phyloP scores from a whole-genome alignment of 108 stramenopile species.

The Licmophora abbreviata region DNA sequence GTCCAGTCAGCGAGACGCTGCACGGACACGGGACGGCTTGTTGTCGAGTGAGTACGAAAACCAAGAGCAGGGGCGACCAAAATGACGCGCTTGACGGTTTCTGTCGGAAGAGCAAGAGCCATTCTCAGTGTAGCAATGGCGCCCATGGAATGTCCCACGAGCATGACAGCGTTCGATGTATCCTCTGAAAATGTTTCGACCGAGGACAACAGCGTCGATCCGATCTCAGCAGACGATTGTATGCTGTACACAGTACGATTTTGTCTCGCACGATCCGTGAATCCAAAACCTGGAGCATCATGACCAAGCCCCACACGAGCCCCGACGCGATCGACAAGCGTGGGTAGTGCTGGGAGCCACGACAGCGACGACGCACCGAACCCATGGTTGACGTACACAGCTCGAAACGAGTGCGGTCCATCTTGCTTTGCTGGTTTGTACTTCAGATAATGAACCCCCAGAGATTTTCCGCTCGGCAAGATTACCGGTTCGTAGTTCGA shows the following conservation, averaged over 20 bases:
- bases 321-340: slow-evolving; percentile 30
- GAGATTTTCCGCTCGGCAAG: slow-evolving; percentile 11
- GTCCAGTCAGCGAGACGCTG: background rate
- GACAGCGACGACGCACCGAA: slow-evolving; percentile 80
- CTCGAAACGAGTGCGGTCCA: slow-evolving; percentile 12
- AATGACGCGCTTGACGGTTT: slow-evolving; percentile 32
- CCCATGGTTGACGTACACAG: slow-evolving; percentile 68
- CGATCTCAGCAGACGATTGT: slow-evolving; percentile 38
- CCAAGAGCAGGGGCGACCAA: slow-evolving; percentile 68
- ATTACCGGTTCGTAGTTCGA: slow-evolving; percentile 35
- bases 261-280: slow-evolving; percentile 58
- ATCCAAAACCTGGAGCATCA: slow-evolving; percentile 79
- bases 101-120: slow-evolving; percentile 33
- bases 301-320: slow-evolving; percentile 49
- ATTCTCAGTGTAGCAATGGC: slow-evolving; percentile 46
- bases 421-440: slow-evolving; percentile 7
- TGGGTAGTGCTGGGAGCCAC: slow-evolving; percentile 42
- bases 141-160: slow-evolving; percentile 81
- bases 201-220: slow-evolving; percentile 16
- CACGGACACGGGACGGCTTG: too few relatives aligned
- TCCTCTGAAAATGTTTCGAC: background rate
- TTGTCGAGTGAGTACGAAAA: slow-evolving; percentile 1
- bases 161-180: slow-evolving; percentile 19
- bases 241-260: slow-evolving; percentile 27
- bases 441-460: slow-evolving; percentile 36